Conservation (phyloP, 2,329 filamentous ascomycete species). For the Ophiostoma himal-ulmi region DNA sequence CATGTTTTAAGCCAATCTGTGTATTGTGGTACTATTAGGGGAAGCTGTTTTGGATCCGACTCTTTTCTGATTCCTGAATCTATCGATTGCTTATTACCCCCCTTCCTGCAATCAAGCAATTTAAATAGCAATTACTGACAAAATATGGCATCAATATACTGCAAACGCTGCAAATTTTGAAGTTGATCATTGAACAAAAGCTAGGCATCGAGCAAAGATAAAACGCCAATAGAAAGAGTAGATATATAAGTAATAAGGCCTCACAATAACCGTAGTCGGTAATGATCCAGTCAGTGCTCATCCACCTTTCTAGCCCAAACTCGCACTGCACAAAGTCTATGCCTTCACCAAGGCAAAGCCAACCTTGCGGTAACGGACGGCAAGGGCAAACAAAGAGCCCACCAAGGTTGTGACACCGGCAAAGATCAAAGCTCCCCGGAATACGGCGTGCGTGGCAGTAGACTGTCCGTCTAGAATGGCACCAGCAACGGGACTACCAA, state of each 20-base stretch:
- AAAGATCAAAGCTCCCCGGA: constrained; percentile 19
- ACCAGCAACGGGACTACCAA: constrained; percentile 47
- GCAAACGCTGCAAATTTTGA: too few relatives aligned
- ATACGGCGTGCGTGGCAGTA: neutral
- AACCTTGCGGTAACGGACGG: constrained; percentile 18
- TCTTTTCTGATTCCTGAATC: too few relatives aligned
- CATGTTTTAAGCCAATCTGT: constrained; percentile 11
- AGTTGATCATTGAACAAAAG: neutral
- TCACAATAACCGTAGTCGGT: neutral
- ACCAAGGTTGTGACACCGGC: constrained; percentile 17
- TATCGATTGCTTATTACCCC: too few relatives aligned
- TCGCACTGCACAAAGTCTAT: neutral
- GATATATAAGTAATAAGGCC: neutral
- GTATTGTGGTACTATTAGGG: neutral
- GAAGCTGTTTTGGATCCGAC: too few relatives aligned
- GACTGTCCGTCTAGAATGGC: constrained; percentile 34
- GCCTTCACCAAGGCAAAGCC: constrained; percentile 19
- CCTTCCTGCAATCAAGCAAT: too few relatives aligned
- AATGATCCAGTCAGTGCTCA: neutral
- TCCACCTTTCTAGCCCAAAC: neutral
- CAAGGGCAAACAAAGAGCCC: constrained; percentile 10
- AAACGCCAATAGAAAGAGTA: neutral
- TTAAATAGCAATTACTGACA: too few relatives aligned
- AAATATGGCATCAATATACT: too few relatives aligned
- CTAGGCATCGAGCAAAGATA: neutral